Base-by-base conservation (phyloP, 805 yeast species). In the Suhomyces kilbournensis region DNA sequence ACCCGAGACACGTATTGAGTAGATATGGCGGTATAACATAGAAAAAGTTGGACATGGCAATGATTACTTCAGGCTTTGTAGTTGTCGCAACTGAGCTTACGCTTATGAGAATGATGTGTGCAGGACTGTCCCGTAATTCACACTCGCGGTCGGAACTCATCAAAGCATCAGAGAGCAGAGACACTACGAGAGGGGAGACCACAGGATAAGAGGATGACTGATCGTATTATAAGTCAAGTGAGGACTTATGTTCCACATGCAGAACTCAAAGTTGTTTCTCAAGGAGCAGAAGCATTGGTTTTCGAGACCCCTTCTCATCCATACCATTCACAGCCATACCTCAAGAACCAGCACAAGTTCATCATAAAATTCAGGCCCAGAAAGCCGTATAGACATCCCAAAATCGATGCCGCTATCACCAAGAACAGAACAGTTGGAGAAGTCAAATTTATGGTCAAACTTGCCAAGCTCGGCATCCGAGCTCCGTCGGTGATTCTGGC, bases 231-330 rank as follows among this genome's bases (percentile, higher is more conserved):
- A 6, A 68, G 62, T 2, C 65, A 60, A 32, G 84, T 83, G 0
- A 69, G 75, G 46, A 42, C 57, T 0, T 68, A 75, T 20, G 63
- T 86, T 20, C 77, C 80, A 1, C 72, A 78, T 42, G 72, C 85
- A 6, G 81, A 84, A 0, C 63, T 86, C 4, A 61, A 67, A 1
- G 72, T 81, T 26, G 72, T 90, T 2, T 88, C 96, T 0, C 97
- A 90, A 63, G 97, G 97, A 23, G 97, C 97, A 1, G 97, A 90
- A 66, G 96, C 96, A 0, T 76, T 90, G 9, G 91, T 90, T 2
- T 88, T 88, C 66, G 65, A 74, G 10, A 78, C 93, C 0, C 53
- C 66, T 1, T 64, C 64, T 2, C 96, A 90, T 66, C 96, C 96
- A 23, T 90, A 86, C 63, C 62, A 77, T 23, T 26, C 58, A 1